phyloP scores from a whole-genome alignment of 1,284 basidiomycete species.

The Calocybe gambosa region DNA sequence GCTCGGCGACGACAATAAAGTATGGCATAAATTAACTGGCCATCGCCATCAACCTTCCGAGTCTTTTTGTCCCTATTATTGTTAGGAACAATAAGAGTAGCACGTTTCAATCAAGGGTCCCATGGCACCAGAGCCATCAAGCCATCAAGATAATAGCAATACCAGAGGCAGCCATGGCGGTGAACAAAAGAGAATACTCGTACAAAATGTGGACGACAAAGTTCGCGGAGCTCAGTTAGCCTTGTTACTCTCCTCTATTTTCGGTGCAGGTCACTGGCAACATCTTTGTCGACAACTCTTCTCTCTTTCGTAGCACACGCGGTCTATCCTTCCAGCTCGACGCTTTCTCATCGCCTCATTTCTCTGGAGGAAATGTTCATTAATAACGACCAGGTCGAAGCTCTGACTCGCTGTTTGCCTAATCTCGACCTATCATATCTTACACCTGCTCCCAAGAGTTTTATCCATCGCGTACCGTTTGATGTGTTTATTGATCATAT shows the following conservation, averaged over 20 bases:
- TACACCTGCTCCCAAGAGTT: background rate
- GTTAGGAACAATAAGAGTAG: too few species aligned
- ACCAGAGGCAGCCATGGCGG: too few species aligned
- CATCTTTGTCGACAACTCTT: too few species aligned
- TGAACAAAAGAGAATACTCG: too few species aligned
- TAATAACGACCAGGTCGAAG: background rate
- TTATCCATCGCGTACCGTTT: constrained; percentile 18
- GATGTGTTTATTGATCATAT: constrained; percentile 40
- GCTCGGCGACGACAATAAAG: too few species aligned
- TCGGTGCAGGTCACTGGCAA: background rate
- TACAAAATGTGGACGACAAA: too few species aligned
- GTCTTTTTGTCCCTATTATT: too few species aligned
- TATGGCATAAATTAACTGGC: too few species aligned
- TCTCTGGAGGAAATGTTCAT: background rate
- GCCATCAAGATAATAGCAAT: too few species aligned
- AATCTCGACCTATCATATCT: background rate
- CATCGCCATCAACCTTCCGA: too few species aligned
- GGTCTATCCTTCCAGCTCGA: background rate
- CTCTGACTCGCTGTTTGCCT: background rate
- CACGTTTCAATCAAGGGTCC: background rate
- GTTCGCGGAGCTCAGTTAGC: background rate
- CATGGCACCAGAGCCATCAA: too few species aligned
- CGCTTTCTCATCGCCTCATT: background rate
- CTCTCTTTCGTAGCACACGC: too few species aligned
- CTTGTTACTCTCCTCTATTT: background rate